Evolutionary conservation across 75 land plant species (phyloP).

Genomic region (Ceratopteris richardii): DNA sequence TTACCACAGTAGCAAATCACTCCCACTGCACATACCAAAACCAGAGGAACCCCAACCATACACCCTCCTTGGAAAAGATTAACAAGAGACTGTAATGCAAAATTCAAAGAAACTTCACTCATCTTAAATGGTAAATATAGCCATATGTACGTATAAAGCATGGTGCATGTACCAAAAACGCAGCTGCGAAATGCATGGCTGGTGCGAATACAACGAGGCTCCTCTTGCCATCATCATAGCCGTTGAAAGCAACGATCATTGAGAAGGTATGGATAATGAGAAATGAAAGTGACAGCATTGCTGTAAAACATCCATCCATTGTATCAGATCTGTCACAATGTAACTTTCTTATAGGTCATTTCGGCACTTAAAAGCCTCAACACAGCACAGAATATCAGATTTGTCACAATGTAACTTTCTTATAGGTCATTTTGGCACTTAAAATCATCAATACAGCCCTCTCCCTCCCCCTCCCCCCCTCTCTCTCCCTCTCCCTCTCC

Average conservation of each 20-base stretch:
- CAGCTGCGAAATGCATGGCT: conserved; percentile 53
- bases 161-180: conserved; percentile 42
- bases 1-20: conserved; percentile 60
- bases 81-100: conserved; percentile 69
- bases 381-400: too few species aligned
- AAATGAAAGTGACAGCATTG: conserved; percentile 74
- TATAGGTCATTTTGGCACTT: too few species aligned
- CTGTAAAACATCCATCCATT: conserved; percentile 44
- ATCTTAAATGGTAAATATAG: background rate
- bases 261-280: conserved; percentile 80
- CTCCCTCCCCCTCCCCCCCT: too few species aligned
- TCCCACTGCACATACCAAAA: conserved; percentile 34
- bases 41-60: conserved; percentile 56
- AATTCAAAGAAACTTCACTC: conserved; percentile 3
- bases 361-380: too few species aligned
- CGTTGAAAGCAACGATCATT: conserved; percentile 92
- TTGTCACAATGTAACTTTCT: too few species aligned
- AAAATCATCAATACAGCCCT: too few species aligned
- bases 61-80: conserved; percentile 75
- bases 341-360: too few species aligned
- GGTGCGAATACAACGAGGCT: conserved; percentile 62
- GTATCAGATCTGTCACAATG: too few species aligned
- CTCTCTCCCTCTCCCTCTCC: too few species aligned
- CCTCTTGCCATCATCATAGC: conserved; percentile 64
- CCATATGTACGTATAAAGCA: background rate